Evolutionary conservation across 352 stramenopile species (phyloP).

Genomic region (Pythium periplocum): DNA sequence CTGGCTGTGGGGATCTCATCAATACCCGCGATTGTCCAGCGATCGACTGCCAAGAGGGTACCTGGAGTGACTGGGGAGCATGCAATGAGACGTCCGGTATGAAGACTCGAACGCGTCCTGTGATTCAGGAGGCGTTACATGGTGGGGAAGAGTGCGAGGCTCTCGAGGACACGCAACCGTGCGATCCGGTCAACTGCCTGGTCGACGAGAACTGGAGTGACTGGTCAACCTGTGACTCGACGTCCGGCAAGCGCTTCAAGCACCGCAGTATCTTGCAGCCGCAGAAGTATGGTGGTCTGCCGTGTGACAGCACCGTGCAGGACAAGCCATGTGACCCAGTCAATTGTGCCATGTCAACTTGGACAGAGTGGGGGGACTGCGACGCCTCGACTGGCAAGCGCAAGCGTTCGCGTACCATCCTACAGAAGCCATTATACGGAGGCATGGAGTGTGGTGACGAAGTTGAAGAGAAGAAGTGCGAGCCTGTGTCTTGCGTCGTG

Average conservation of each 20-base stretch:
- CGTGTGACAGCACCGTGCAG: constrained; percentile 11
- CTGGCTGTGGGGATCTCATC: not conserved
- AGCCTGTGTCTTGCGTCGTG: constrained; percentile 16
- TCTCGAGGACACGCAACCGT: constrained; percentile 23
- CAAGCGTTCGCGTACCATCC: constrained; percentile 8
- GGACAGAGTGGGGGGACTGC: constrained; percentile 26
- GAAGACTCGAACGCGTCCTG: constrained; percentile 5
- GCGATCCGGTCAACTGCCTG: constrained; percentile 41
- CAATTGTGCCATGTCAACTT: constrained; percentile 17
- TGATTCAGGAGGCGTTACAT: constrained; percentile 26
- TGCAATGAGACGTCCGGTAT: constrained; percentile 7
- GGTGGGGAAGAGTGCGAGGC: constrained; percentile 28
- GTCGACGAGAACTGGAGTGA: constrained; percentile 18
- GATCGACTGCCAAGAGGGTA: constrained; percentile 10
- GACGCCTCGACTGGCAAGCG: constrained; percentile 6
- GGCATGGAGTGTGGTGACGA: constrained; percentile 5
- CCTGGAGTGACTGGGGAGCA: constrained; percentile 3
- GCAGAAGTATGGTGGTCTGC: constrained; percentile 7
- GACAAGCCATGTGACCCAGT: constrained; percentile 22
- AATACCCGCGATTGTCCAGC: constrained; percentile 14
- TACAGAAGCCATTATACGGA: constrained; percentile 5
- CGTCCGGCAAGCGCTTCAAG: constrained; percentile 11
- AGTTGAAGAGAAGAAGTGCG: constrained; percentile 6
- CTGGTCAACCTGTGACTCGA: constrained; percentile 10
- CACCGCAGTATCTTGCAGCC: not conserved